Percentiles rank a stretch among this genome's conserved stretches.
These are phyloP conservation scores for Plenodomus biglobosus DNA, from an alignment of 2,329 filamentous ascomycete species.

Conservation along the genomic window DNA sequence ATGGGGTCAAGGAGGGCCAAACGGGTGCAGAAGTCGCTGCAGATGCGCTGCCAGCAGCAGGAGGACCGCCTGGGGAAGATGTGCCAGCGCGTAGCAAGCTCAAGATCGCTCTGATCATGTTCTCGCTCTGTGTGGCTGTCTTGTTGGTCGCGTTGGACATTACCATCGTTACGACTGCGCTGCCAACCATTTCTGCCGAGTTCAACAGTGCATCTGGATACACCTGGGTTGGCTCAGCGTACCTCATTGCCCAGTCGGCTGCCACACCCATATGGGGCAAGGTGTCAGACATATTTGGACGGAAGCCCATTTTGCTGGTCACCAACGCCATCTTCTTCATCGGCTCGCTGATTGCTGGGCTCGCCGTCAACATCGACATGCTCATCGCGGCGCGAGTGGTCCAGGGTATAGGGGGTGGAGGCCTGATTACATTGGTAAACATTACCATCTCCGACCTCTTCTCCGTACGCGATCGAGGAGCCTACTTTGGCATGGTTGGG, in stretches of 20 bases:
- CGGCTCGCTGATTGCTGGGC: conserved; percentile 62
- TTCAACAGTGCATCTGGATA: conserved; percentile 56
- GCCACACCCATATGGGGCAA: conserved; percentile 63
- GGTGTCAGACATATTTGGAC: conserved; percentile 67
- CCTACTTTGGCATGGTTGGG: conserved; percentile 66
- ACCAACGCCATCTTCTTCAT: conserved; percentile 65
- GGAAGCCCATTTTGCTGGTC: conserved; percentile 62
- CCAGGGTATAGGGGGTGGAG: conserved; percentile 66
- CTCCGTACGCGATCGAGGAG: conserved; percentile 59
- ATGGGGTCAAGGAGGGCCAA: conserved; percentile 4
- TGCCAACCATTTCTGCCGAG: conserved; percentile 60
- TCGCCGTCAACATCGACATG: conserved; percentile 62
- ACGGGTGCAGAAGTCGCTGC: conserved; percentile 6
- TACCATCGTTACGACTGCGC: conserved; percentile 63
- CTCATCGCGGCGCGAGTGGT: conserved; percentile 63
- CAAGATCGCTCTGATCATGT: conserved; percentile 54
- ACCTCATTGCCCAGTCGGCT: conserved; percentile 53
- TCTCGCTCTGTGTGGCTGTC: conserved; percentile 55
- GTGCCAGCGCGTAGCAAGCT: conserved; percentile 39
- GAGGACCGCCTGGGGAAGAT: conserved; percentile 25
- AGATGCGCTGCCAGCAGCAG: conserved; percentile 13
- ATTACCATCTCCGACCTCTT: conserved; percentile 67
- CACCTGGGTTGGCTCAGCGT: conserved; percentile 57
- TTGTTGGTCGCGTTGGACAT: conserved; percentile 64
- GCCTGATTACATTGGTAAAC: conserved; percentile 64